These are phyloP conservation scores for Solanum chmielewskii DNA, from an alignment of 257 asterid genomes.

Conservation along the genomic window DNA sequence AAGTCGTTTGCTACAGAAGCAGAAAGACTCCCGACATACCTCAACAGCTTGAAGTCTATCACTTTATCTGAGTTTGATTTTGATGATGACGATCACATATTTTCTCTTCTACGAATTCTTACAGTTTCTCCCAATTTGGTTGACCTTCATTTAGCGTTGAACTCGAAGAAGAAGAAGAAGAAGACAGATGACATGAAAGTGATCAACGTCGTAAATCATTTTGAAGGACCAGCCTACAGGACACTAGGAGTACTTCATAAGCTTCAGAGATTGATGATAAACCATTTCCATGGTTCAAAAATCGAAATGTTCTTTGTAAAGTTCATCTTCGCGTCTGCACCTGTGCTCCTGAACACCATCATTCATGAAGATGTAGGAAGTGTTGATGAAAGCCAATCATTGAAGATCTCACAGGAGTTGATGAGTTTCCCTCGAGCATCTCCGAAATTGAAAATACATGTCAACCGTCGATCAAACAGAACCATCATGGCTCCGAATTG, in stretches of 20 bases:
- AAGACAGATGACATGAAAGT: not conserved
- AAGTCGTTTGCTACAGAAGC: not conserved
- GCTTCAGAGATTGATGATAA: not conserved
- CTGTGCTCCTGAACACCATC: no score
- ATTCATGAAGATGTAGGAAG: no score
- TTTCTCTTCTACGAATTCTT: not conserved
- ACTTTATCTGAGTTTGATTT: not conserved
- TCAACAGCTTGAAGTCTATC: not conserved
- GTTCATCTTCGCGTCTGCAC: not conserved
- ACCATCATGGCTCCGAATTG: no score
- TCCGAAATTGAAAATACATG: no score
- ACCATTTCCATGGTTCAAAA: not conserved
- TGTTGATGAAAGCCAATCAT: no score
- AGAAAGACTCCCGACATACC: not conserved
- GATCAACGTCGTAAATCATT: no score
- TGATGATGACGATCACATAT: not conserved
- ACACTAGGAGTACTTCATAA: not conserved
- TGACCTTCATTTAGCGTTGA: not conserved
- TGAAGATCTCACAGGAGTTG: no score
- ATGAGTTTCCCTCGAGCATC: no score
- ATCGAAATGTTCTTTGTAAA: not conserved
- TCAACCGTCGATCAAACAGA: no score
- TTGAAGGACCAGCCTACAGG: not conserved
- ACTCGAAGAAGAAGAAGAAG: not conserved
- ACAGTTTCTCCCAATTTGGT: not conserved